Percentiles rank a stretch among this genome's conserved stretches.
Evolutionary conservation across 441 rosid species (phyloP).

Genomic region (Populus hybrid): DNA sequence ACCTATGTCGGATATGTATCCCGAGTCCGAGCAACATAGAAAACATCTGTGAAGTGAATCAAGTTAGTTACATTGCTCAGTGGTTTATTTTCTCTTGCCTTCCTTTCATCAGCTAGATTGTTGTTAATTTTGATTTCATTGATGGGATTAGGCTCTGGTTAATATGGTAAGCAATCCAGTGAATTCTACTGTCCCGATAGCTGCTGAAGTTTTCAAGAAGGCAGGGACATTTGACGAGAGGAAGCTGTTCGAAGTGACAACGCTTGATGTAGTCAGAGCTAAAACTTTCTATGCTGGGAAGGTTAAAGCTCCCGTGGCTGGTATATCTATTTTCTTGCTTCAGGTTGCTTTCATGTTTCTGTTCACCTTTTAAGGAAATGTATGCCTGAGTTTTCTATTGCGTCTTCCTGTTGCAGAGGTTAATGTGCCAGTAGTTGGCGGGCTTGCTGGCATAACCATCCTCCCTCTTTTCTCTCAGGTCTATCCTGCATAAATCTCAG

Average conservation of each 20-base stretch:
- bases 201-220: slow-evolving; percentile 90
- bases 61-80: no score
- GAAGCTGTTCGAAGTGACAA: slow-evolving; percentile 86
- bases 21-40: no score
- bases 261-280: slow-evolving; percentile 94
- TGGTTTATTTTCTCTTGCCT: no score
- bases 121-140: not conserved
- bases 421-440: slow-evolving; percentile 92
- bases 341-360: not conserved
- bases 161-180: slow-evolving; percentile 97
- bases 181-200: slow-evolving; percentile 96
- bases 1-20: no score
- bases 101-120: no score
- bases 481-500: not conserved
- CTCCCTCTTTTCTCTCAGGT: slow-evolving; percentile 95
- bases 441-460: slow-evolving; percentile 95
- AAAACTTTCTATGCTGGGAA: slow-evolving; percentile 93
- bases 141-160: slow-evolving; percentile 61
- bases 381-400: no score
- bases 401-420: slow-evolving; percentile 41
- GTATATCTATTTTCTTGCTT: slow-evolving; percentile 29
- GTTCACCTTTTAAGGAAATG: no score
- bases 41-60: no score
- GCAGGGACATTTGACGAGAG: slow-evolving; percentile 82
- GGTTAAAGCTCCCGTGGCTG: slow-evolving; percentile 78